Base-by-base conservation (phyloP, 2,329 filamentous ascomycete species). In the Bimuria novae-zelandiae region DNA sequence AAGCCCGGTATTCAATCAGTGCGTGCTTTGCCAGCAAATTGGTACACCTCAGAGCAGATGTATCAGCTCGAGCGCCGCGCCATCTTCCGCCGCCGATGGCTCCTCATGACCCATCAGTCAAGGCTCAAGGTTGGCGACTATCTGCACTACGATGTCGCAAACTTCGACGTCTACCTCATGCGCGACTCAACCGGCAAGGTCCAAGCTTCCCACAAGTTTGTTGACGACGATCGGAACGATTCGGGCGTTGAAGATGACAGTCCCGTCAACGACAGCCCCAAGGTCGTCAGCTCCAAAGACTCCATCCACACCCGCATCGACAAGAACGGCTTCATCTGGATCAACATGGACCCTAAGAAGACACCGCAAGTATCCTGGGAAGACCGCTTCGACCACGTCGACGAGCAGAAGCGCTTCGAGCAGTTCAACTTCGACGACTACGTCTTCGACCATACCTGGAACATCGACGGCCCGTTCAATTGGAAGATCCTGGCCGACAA, bases 61-160 rank as follows among this genome's bases (percentile, higher is more conserved):
- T 82, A 78, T 51, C 70, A 77, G 29, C 69, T 82, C 4, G 80
- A 82, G 61, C 71, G 73, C 46, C 75, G 80, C 27, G 77, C 78
- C 0, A 75, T 82, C 23, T 80, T 82, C 63, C 84, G 82, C 33
- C 76, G 77, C 59, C 79, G 80, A 61, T 84, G 82, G 82, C 76
- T 82, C 30, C 77, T 84, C 37, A 78, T 80, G 22, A 84, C 82
- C 48, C 77, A 85, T 75, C 74, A 78, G 59, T 72, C 73, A 49
- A 76, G 82, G 51, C 71, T 84, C 52, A 79, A 83, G 43, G 61
- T 75, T 6, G 84, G 84, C 4, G 81, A 85, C 64, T 87, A 81
- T 70, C 75, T 84, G 23, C 77, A 79, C 17, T 85, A 76, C 39
- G 69, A 70, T 33, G 74, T 71, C 30, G 67, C 74, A 19, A 74